Evolutionary conservation across 176 grass and related monocot species (phyloP).

Genomic region (Puya raimondii): DNA sequence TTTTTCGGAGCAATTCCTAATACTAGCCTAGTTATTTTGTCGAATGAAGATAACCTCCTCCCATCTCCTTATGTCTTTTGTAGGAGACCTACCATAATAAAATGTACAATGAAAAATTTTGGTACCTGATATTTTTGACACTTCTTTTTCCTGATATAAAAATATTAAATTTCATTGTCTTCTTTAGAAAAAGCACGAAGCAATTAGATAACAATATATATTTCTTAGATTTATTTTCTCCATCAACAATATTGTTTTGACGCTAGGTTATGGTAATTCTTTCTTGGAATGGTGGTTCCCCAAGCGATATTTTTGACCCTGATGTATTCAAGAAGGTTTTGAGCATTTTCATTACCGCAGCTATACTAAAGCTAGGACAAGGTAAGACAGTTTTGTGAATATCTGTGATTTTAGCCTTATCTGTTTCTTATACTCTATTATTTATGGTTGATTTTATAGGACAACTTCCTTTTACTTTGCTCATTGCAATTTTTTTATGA

Average conservation of each 20-base stretch:
- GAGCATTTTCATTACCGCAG: slow-evolving; percentile 92
- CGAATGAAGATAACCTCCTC: background rate
- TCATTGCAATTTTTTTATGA: too few species aligned
- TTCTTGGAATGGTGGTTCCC: slow-evolving; percentile 74
- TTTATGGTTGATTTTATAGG: background rate
- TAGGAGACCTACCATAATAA: background rate
- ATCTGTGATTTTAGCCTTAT: background rate
- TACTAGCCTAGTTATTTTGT: background rate
- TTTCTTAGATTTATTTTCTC: background rate
- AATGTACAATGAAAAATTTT: too few species aligned
- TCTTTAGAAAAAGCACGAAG: too few species aligned
- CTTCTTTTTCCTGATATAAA: background rate
- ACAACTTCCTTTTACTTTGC: too few species aligned
- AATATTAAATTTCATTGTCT: too few species aligned
- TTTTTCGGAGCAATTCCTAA: background rate
- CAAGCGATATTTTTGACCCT: slow-evolving; percentile 57
- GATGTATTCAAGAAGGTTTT: slow-evolving; percentile 53
- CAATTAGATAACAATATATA: too few species aligned
- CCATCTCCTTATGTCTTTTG: background rate
- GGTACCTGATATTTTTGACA: background rate
- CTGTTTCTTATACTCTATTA: background rate
- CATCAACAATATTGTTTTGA: background rate
- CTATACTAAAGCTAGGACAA: slow-evolving; percentile 81
- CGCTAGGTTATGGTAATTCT: slow-evolving; percentile 92
- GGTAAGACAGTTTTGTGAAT: slow-evolving; percentile 33